phyloP scores from a whole-genome alignment of 2,329 filamentous ascomycete species.

The Pseudocercospora eumusae region DNA sequence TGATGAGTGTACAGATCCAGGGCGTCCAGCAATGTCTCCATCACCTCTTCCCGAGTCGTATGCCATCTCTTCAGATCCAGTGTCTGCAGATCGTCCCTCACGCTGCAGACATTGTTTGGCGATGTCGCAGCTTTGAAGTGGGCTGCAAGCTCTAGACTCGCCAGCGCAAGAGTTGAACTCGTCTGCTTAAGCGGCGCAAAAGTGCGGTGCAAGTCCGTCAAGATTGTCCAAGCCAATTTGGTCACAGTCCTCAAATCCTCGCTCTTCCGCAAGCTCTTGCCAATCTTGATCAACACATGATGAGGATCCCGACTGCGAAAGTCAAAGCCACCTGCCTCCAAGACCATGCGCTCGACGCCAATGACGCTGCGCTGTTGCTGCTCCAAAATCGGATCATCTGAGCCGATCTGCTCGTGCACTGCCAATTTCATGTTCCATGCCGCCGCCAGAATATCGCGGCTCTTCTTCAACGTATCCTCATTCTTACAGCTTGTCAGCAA shows the following conservation, averaged over 20 bases:
- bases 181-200: slow-evolving; percentile 90
- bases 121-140: slow-evolving; percentile 53
- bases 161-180: slow-evolving; percentile 80
- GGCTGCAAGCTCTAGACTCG: slow-evolving; percentile 76
- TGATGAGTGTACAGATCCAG: slow-evolving; percentile 92
- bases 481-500: slow-evolving; percentile 95
- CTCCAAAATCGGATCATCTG: slow-evolving; percentile 86
- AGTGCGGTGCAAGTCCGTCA: slow-evolving; percentile 87
- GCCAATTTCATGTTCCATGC: slow-evolving; percentile 77
- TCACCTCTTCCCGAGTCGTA: slow-evolving; percentile 50
- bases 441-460: slow-evolving; percentile 85
- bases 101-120: slow-evolving; percentile 23
- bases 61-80: slow-evolving; percentile 51
- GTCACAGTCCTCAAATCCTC: slow-evolving; percentile 46
- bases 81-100: slow-evolving; percentile 39
- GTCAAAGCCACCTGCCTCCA: slow-evolving; percentile 91
- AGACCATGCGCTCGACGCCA: slow-evolving; percentile 85
- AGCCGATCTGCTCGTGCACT: slow-evolving; percentile 66
- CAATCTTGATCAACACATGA: slow-evolving; percentile 77
- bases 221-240: slow-evolving; percentile 75
- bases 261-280: slow-evolving; percentile 42
- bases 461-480: slow-evolving; percentile 97
- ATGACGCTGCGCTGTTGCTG: slow-evolving; percentile 76
- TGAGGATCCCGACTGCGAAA: slow-evolving; percentile 89
- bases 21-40: slow-evolving; percentile 85